A percentile compares a stretch with the other conserved stretches of the same genome.
These are phyloP conservation scores for Aspergillus heteromorphus DNA, from an alignment of 495 filamentous ascomycete genomes.

Conservation along the genomic window DNA sequence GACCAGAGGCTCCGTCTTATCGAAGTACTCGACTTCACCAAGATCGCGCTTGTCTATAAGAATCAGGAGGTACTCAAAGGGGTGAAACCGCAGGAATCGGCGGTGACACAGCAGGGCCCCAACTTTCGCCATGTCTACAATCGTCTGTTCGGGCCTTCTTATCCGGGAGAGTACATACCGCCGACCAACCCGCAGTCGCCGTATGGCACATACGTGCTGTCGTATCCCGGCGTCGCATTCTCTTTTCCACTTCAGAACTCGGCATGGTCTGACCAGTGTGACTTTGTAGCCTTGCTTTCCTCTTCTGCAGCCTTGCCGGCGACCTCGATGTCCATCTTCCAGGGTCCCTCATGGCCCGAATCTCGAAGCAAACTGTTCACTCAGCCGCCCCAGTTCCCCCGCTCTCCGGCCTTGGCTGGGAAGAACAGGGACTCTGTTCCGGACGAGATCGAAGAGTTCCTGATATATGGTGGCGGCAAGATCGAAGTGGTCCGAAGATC, in stretches of 20 bases:
- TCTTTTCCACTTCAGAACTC: slow-evolving; percentile 73
- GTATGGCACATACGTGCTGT: slow-evolving; percentile 72
- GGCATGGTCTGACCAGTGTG: slow-evolving; percentile 73
- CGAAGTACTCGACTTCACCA: slow-evolving; percentile 88
- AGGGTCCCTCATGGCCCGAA: slow-evolving; percentile 83
- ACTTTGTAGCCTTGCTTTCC: slow-evolving; percentile 81
- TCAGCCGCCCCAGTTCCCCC: slow-evolving; percentile 60
- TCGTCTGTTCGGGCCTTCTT: slow-evolving; percentile 82
- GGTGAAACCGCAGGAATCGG: slow-evolving; percentile 37
- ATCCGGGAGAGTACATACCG: slow-evolving; percentile 82
- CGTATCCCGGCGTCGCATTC: slow-evolving; percentile 91
- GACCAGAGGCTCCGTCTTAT: slow-evolving; percentile 88
- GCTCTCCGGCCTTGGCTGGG: slow-evolving; percentile 47
- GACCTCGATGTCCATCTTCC: slow-evolving; percentile 80
- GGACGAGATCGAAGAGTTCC: slow-evolving; percentile 78
- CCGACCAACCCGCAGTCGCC: slow-evolving; percentile 43
- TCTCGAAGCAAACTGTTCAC: slow-evolving; percentile 71
- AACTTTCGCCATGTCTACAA: slow-evolving; percentile 89
- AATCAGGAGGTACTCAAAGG: slow-evolving; percentile 75
- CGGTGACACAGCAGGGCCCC: slow-evolving; percentile 54
- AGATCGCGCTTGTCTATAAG: slow-evolving; percentile 75
- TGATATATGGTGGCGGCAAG: slow-evolving; percentile 66
- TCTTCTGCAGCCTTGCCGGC: slow-evolving; percentile 69
- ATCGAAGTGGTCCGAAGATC: slow-evolving; percentile 68
- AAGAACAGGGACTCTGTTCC: slow-evolving; percentile 60